Conservation (phyloP, 495 filamentous ascomycete species). For the Tuber brumale region DNA sequence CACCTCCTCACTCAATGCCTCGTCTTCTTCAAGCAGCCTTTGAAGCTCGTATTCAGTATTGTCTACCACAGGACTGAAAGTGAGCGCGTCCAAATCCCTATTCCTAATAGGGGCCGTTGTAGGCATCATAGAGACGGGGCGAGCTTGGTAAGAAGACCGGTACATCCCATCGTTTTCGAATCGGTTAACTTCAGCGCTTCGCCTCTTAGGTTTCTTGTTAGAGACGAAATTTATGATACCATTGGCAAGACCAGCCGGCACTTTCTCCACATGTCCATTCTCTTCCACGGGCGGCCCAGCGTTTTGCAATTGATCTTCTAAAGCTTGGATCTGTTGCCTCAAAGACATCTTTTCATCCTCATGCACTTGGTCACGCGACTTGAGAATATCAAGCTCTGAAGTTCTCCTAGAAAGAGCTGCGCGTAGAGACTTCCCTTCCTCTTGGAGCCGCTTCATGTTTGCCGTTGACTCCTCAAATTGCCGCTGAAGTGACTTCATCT, state of each 20-base stretch:
- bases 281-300: slow-evolving; percentile 72
- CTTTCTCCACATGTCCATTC: slow-evolving; percentile 68
- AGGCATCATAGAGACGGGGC: slow-evolving; percentile 90
- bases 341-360: slow-evolving; percentile 79
- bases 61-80: slow-evolving; percentile 68
- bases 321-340: slow-evolving; percentile 75
- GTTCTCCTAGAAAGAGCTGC: slow-evolving; percentile 70
- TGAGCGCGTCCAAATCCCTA: slow-evolving; percentile 29
- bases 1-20: slow-evolving; percentile 91
- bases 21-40: slow-evolving; percentile 86
- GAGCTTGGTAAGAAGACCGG: slow-evolving; percentile 84
- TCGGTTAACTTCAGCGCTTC: slow-evolving; percentile 66
- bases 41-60: slow-evolving; percentile 91
- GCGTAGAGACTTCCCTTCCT: slow-evolving; percentile 75
- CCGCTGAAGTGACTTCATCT: slow-evolving; percentile 84
- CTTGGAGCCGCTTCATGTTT: slow-evolving; percentile 87
- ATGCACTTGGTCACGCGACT: slow-evolving; percentile 59
- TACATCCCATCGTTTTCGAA: slow-evolving; percentile 47
- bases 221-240: slow-evolving; percentile 95
- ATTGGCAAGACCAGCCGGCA: slow-evolving; percentile 62
- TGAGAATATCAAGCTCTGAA: slow-evolving; percentile 68
- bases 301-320: slow-evolving; percentile 87
- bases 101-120: slow-evolving; percentile 48
- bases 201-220: slow-evolving; percentile 91
- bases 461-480: slow-evolving; percentile 77